phyloP scores from a whole-genome alignment of 345 rosid species.

The Anacardium occidentale region DNA sequence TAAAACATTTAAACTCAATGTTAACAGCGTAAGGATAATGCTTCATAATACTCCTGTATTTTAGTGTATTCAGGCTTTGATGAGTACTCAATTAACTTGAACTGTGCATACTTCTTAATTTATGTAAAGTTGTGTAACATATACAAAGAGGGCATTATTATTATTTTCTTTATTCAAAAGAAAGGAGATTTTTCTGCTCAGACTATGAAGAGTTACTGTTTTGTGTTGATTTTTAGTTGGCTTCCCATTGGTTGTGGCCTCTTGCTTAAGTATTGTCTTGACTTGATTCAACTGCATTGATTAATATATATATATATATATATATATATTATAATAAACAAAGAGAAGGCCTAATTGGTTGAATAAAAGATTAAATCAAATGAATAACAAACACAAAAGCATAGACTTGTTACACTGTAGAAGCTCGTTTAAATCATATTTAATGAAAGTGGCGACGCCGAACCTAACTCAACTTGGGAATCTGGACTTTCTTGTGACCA shows the following conservation, averaged over 20 bases:
- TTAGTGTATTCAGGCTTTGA: background rate
- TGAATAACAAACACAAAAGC: background rate
- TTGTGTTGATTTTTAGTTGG: background rate
- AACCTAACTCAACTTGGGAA: conserved; percentile 32
- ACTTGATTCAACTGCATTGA: too few relatives aligned
- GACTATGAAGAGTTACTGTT: too few relatives aligned
- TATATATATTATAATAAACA: too few relatives aligned
- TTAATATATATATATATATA: too few relatives aligned
- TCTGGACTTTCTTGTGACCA: conserved; percentile 29
- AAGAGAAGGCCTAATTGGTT: background rate
- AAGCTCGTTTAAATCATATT: background rate
- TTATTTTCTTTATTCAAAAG: too few relatives aligned
- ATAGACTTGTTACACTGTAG: conserved; percentile 5
- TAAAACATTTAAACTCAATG: background rate
- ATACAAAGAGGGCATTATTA: too few relatives aligned
- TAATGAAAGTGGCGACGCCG: conserved; percentile 16
- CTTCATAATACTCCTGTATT: background rate
- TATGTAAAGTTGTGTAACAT: too few relatives aligned
- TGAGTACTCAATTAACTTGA: too few relatives aligned
- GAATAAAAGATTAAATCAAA: background rate
- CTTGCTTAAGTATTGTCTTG: too few relatives aligned
- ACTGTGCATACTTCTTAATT: too few relatives aligned
- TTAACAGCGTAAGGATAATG: too few relatives aligned
- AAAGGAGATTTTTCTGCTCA: too few relatives aligned
- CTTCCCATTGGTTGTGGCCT: background rate